Percentiles rank a stretch among this genome's conserved stretches.
phyloP scores from a whole-genome alignment of 2,329 filamentous ascomycete species.

The Colletotrichum higginsianum region DNA sequence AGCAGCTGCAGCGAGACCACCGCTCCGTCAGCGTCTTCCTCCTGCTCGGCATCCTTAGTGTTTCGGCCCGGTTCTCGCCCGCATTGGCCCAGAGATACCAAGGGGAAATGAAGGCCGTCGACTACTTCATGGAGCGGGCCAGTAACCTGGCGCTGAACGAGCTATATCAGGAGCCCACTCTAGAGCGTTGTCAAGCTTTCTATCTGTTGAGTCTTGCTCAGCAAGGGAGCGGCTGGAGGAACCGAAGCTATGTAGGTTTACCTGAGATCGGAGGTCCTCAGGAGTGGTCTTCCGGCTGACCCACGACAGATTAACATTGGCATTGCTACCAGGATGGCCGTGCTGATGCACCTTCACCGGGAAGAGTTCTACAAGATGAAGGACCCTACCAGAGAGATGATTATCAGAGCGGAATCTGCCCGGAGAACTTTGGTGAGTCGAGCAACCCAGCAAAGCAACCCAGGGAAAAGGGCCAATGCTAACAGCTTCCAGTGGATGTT shows the following conservation, averaged over 20 bases:
- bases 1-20: slow-evolving; percentile 62
- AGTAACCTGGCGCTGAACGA: slow-evolving; percentile 63
- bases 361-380: slow-evolving; percentile 66
- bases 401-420: slow-evolving; percentile 69
- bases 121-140: slow-evolving; percentile 68
- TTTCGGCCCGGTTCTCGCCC: slow-evolving; percentile 69
- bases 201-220: slow-evolving; percentile 72
- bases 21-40: slow-evolving; percentile 69
- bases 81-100: slow-evolving; percentile 64
- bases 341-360: slow-evolving; percentile 67
- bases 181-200: slow-evolving; percentile 72
- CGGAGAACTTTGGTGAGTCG: slow-evolving; percentile 67
- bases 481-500: slow-evolving; percentile 66
- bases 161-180: slow-evolving; percentile 66
- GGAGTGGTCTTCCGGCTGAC: slow-evolving; percentile 43
- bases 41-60: slow-evolving; percentile 68
- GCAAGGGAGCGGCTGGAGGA: slow-evolving; percentile 68
- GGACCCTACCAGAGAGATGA: slow-evolving; percentile 60
- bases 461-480: slow-evolving; percentile 12
- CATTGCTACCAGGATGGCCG: slow-evolving; percentile 69
- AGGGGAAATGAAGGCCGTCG: slow-evolving; percentile 65
- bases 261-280: not conserved
- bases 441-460: slow-evolving; percentile 13
- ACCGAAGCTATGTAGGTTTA: slow-evolving; percentile 66
- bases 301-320: slow-evolving; percentile 67